Evolutionary conservation across 2,329 filamentous ascomycete genomes (phyloP).

Genomic region (Rhinocladiella similis): DNA sequence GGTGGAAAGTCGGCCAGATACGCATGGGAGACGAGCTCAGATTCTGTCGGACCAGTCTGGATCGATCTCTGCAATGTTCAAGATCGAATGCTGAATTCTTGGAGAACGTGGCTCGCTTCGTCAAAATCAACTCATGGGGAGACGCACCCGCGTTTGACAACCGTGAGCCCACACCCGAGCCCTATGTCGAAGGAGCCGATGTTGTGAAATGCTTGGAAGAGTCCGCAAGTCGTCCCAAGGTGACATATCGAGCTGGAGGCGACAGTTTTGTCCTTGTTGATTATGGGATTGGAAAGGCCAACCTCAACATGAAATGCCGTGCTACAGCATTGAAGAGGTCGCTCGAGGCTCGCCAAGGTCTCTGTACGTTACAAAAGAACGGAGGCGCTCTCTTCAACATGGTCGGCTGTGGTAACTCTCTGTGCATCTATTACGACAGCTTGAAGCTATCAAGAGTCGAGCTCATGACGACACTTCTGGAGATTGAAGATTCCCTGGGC

Average conservation of each 20-base stretch:
- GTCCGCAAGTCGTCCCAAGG: constrained; percentile 41
- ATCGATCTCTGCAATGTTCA: background rate
- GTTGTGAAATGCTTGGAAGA: constrained; percentile 31
- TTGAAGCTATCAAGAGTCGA: background rate
- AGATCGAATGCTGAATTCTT: background rate
- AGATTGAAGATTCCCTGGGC: background rate
- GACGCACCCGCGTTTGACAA: background rate
- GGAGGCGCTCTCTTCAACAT: background rate
- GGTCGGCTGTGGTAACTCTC: background rate
- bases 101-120: background rate
- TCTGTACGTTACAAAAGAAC: background rate
- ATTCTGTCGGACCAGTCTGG: background rate
- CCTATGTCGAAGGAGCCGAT: background rate
- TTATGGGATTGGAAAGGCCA: constrained; percentile 56
- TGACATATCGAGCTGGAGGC: constrained; percentile 44
- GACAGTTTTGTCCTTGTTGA: constrained; percentile 58
- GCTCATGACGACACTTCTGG: background rate
- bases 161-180: background rate
- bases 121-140: background rate
- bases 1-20: constrained; percentile 60
- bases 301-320: constrained; percentile 58
- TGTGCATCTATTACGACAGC: background rate
- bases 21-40: constrained; percentile 38
- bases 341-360: background rate
- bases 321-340: constrained; percentile 48